Evolutionary conservation across 331 rosid species (phyloP).

Genomic region (Erythrophleum ivorense): DNA sequence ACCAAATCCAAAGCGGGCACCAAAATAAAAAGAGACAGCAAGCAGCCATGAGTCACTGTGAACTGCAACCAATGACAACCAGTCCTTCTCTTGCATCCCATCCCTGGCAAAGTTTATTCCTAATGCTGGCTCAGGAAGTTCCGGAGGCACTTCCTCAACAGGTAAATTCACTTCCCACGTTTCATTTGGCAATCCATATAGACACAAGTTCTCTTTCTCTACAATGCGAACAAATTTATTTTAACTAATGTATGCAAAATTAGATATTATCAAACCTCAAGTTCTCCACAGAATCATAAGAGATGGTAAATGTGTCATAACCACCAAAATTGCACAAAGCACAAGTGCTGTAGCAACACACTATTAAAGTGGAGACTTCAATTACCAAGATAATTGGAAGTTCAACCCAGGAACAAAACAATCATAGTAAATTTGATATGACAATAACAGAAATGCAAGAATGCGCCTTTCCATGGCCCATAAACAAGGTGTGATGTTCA

Average conservation of each 20-base stretch:
- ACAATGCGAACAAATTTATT: constrained; percentile 19
- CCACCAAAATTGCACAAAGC: background rate
- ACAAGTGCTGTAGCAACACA: background rate
- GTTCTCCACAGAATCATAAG: background rate
- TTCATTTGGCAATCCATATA: constrained; percentile 62
- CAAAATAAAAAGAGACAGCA: constrained; percentile 63
- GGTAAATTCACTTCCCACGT: constrained; percentile 69
- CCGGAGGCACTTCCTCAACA: constrained; percentile 72
- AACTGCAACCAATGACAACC: constrained; percentile 64
- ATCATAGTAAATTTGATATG: background rate
- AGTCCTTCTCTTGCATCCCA: constrained; percentile 67
- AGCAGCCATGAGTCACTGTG: constrained; percentile 72
- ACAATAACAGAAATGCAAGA: background rate
- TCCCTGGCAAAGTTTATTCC: constrained; percentile 77
- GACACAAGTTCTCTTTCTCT: constrained; percentile 68
- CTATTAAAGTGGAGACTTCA: background rate
- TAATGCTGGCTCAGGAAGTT: constrained; percentile 69
- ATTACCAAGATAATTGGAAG: background rate
- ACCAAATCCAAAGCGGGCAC: constrained; percentile 63
- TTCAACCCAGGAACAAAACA: background rate
- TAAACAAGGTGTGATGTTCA: background rate
- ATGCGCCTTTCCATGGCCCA: background rate
- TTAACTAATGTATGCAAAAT: background rate
- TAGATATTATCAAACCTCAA: background rate
- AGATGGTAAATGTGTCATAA: background rate